These are phyloP conservation scores for Globisporangium acanthophoron DNA, from an alignment of 352 stramenopile species.

Conservation along the genomic window DNA sequence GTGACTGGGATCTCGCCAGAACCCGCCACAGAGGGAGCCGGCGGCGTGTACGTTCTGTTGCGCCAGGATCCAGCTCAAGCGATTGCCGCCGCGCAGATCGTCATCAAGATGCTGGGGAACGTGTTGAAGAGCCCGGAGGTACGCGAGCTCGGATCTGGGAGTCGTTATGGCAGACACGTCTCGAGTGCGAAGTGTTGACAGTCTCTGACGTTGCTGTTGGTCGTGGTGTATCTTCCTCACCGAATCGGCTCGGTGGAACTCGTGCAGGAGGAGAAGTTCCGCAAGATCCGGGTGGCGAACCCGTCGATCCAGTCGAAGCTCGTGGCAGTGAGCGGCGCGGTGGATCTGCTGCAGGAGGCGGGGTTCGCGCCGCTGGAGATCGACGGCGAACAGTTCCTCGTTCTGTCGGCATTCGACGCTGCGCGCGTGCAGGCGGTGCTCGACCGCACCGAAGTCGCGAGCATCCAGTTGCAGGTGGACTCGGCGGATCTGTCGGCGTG, in stretches of 20 bases:
- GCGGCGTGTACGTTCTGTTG: conserved; percentile 60
- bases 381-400: conserved; percentile 55
- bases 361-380: conserved; percentile 36
- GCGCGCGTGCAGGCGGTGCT: conserved; percentile 50
- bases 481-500: conserved; percentile 13
- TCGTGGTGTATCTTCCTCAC: too few species aligned
- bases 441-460: conserved; percentile 55
- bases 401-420: conserved; percentile 29
- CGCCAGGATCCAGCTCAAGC: conserved; percentile 40
- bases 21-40: conserved; percentile 6
- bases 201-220: not conserved
- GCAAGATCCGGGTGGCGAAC: conserved; percentile 58
- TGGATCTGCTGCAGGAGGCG: conserved; percentile 55
- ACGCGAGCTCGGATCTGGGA: not conserved
- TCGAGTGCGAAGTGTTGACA: too few species aligned
- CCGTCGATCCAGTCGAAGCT: conserved; percentile 58
- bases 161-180: too few species aligned
- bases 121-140: conserved; percentile 59
- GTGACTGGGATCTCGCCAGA: conserved; percentile 2
- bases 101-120: conserved; percentile 71
- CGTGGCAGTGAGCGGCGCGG: conserved; percentile 41
- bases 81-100: conserved; percentile 51
- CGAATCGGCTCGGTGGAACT: not conserved
- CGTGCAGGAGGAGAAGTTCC: conserved; percentile 64
- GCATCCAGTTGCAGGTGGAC: conserved; percentile 65